These are phyloP conservation scores for Inonotus hispidus DNA, from an alignment of 1,284 basidiomycete species.

Conservation along the genomic window DNA sequence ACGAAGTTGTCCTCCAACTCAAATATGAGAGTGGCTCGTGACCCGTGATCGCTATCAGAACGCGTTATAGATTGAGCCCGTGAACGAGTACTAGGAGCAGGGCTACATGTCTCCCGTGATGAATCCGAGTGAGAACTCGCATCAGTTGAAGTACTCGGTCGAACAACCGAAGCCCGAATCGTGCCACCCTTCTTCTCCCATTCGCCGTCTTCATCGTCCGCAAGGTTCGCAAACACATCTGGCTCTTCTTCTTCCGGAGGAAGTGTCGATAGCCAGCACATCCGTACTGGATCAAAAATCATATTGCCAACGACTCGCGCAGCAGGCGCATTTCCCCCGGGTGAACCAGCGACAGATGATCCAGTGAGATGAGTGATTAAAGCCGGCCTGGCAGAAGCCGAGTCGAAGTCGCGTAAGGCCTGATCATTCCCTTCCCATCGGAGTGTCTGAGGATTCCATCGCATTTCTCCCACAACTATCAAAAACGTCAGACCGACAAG, in stretches of 20 bases:
- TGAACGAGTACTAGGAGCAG: constrained; percentile 47
- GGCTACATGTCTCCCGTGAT: constrained; percentile 46
- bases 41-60: constrained; percentile 63
- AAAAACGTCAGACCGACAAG: constrained; percentile 18
- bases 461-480: constrained; percentile 90
- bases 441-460: constrained; percentile 84
- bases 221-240: constrained; percentile 86
- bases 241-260: constrained; percentile 88
- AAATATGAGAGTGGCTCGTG: constrained; percentile 65
- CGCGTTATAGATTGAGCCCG: constrained; percentile 25
- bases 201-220: constrained; percentile 73
- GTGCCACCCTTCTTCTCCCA: constrained; percentile 73
- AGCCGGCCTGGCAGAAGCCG: constrained; percentile 85
- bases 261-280: constrained; percentile 89
- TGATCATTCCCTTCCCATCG: constrained; percentile 98
- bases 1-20: constrained; percentile 71
- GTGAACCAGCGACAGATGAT: constrained; percentile 70
- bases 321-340: constrained; percentile 65
- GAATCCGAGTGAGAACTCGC: constrained; percentile 34
- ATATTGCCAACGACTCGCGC: constrained; percentile 92
- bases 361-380: constrained; percentile 89
- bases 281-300: constrained; percentile 90
- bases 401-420: constrained; percentile 85
- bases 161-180: constrained; percentile 53
- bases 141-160: constrained; percentile 27